Percentiles rank a stretch among this genome's conserved stretches.
These are phyloP conservation scores for Venturia nashicola DNA, from an alignment of 2,329 filamentous ascomycete genomes.

Conservation along the genomic window DNA sequence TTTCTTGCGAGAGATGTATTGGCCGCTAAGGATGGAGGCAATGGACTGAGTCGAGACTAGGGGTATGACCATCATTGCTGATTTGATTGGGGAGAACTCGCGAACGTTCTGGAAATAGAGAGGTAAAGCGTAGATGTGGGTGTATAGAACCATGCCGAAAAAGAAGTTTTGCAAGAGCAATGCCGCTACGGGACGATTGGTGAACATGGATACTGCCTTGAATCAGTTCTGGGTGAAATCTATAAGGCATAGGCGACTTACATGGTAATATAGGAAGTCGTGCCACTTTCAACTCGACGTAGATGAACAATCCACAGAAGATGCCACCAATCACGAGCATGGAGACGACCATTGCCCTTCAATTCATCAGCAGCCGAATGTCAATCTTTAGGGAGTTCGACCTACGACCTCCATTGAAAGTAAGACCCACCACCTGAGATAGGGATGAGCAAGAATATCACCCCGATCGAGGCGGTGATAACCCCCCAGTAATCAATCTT, in stretches of 20 bases:
- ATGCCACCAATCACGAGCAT: constrained; percentile 42
- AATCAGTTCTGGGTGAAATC: neutral
- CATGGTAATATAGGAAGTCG: constrained; percentile 45
- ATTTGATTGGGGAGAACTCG: constrained; percentile 30
- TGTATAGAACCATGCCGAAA: constrained; percentile 47
- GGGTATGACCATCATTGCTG: constrained; percentile 39
- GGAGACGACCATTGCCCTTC: constrained; percentile 44
- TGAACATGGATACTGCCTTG: constrained; percentile 38
- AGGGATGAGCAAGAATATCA: constrained; percentile 50
- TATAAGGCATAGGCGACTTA: neutral
- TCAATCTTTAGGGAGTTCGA: neutral
- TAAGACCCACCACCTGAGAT: constrained; percentile 49
- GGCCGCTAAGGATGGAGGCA: constrained; percentile 38
- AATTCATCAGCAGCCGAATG: neutral
- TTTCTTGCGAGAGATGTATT: constrained; percentile 44
- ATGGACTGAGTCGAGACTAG: constrained; percentile 36
- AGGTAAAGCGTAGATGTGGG: constrained; percentile 48
- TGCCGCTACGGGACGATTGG: constrained; percentile 38
- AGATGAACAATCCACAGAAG: constrained; percentile 36
- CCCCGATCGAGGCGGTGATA: constrained; percentile 40
- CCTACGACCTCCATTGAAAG: constrained; percentile 34
- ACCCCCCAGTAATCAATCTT: constrained; percentile 50
- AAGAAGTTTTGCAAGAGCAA: constrained; percentile 49
- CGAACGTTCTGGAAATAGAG: constrained; percentile 50
- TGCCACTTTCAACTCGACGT: constrained; percentile 45